These are phyloP conservation scores for Aspergillus flavus DNA, from an alignment of 2,329 filamentous ascomycete species.

Conservation along the genomic window DNA sequence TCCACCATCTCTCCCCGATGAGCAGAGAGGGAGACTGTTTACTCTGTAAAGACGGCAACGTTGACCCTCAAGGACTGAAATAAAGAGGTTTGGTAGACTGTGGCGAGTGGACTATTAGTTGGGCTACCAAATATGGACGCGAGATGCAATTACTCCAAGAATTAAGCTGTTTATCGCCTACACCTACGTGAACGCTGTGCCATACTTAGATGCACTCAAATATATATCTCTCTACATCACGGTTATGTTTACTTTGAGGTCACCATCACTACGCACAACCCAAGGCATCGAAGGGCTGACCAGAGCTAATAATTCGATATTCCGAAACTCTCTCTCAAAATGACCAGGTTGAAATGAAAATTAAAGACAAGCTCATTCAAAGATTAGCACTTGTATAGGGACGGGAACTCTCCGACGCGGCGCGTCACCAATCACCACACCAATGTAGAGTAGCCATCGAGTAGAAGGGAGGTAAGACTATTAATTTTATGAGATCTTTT, in stretches of 20 bases:
- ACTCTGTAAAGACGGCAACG: background rate
- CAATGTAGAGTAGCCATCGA: background rate
- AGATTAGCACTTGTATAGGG: background rate
- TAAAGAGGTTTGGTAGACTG: background rate
- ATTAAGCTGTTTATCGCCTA: background rate
- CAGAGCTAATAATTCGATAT: too few species aligned
- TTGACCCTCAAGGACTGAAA: background rate
- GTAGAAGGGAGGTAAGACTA: background rate
- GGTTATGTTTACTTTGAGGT: background rate
- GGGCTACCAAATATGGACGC: background rate
- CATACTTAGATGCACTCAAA: too few species aligned
- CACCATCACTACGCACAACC: background rate
- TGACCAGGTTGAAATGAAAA: background rate
- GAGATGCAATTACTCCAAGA: background rate
- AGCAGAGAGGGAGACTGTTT: too few species aligned
- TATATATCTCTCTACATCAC: background rate
- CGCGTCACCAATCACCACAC: background rate
- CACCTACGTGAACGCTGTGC: too few species aligned
- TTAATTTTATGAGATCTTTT: background rate
- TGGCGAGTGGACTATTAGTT: too few species aligned
- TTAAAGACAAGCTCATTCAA: background rate
- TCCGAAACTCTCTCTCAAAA: background rate
- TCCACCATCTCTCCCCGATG: background rate
- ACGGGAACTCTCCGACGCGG: too few species aligned
- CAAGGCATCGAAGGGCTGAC: background rate